Base-by-base conservation (phyloP, 2,329 filamentous ascomycete genomes). In the Chaetothyriales sp. region DNA sequence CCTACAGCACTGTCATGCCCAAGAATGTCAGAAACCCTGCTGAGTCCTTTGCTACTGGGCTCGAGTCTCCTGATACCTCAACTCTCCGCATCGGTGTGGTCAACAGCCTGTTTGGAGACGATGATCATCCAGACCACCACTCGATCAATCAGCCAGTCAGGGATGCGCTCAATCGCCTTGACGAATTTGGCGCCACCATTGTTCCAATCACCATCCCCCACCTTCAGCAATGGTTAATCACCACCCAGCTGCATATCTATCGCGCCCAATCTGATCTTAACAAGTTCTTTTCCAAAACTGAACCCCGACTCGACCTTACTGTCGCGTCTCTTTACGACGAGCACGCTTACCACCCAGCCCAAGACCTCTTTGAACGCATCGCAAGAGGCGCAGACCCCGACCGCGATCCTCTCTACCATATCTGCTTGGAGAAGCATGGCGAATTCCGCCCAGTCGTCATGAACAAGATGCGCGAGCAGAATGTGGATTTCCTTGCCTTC, bases 261-360 rank as follows among this genome's bases (percentile, higher is more conserved):
- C 53, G 53, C 37, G 52, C 53, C 15, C 50, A 51, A 33, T 55
- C 53, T 29, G 53, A 55, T 40, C 53, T 55, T 5, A 51, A 55
- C 40, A 33, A 20, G 15, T 55, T 52, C 47, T 51, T 55, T 47
- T 40, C 43, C 44, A 46, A 43, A 25, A 43, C 44, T 6, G 44
- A 55, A 18, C 44, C 53, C 19, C 48, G 43, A 44, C 48, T 52
- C 18, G 51, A 52, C 18, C 51, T 47, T 43, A 52, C 44, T 15
- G 50, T 48, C 18, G 40, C 49, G 18, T 45, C 49, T 28, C 49
- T 55, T 22, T 48, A 52, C n/a, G 43, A 40, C 5, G 47, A 44
- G 18, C 50, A 53, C 33, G 46, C 46, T 13, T 52, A 52, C 22
- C 53, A 55, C 37, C 53, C 47, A 13, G 48, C 47, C 5, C 51